A percentile compares a stretch with the other conserved stretches of the same genome.
Evolutionary conservation across 257 asterid species (phyloP).

Genomic region (Capsicum baccatum): DNA sequence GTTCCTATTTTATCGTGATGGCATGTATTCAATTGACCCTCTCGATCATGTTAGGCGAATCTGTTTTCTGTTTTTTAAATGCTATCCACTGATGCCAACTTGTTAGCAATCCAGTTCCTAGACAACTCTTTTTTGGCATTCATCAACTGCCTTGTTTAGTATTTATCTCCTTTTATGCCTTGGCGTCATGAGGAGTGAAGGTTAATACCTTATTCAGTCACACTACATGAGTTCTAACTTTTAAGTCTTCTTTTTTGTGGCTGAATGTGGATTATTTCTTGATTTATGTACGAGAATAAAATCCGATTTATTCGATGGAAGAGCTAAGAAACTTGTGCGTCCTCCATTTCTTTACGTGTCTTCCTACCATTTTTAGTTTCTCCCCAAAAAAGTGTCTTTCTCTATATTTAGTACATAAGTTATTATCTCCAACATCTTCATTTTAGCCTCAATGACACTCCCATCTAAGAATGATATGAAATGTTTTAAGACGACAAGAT

Average conservation of each 20-base stretch:
- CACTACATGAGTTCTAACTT: background rate
- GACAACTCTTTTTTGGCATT: constrained; percentile 16
- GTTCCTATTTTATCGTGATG: constrained; percentile 1
- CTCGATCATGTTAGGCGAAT: constrained; percentile 19
- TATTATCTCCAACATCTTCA: background rate
- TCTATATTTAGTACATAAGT: background rate
- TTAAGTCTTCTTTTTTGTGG: background rate
- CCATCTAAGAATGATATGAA: background rate
- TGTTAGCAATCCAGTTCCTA: constrained; percentile 13
- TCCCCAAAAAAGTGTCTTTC: background rate
- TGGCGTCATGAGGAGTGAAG: background rate
- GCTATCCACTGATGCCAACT: background rate
- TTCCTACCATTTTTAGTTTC: background rate
- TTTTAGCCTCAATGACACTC: background rate
- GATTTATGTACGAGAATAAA: background rate
- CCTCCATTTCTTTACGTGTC: background rate
- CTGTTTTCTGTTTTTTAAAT: background rate
- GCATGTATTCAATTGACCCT: constrained; percentile 18
- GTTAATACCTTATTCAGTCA: background rate
- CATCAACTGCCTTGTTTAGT: constrained; percentile 21
- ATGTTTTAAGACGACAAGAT: background rate
- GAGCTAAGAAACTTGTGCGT: background rate
- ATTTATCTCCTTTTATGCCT: background rate
- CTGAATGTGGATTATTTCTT: constrained; percentile 6
- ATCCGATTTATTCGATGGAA: background rate